These are phyloP conservation scores for Carnegiea gigantea DNA, from an alignment of 179 eudicot species.

Conservation along the genomic window DNA sequence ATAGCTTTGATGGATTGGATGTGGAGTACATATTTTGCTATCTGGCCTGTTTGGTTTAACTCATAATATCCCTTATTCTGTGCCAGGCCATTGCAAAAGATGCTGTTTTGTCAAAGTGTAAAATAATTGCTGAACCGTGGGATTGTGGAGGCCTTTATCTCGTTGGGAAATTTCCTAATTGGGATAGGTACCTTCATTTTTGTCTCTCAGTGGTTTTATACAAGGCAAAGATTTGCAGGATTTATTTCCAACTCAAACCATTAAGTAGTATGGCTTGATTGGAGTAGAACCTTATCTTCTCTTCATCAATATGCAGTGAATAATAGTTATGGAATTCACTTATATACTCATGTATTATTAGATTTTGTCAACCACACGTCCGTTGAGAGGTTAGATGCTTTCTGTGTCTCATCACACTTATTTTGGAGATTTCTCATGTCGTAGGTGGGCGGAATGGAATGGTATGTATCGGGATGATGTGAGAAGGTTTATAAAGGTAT, in stretches of 20 bases:
- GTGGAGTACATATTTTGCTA: neutral
- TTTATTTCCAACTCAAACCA: neutral
- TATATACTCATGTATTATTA: neutral
- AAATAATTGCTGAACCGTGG: slow-evolving; percentile 99
- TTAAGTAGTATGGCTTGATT: neutral
- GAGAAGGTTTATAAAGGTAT: slow-evolving; percentile 87
- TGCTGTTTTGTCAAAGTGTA: slow-evolving; percentile 67
- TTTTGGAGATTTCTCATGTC: slow-evolving; percentile 21
- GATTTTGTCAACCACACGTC: neutral
- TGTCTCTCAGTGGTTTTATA: neutral
- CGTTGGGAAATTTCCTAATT: slow-evolving; percentile 94
- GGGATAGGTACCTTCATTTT: slow-evolving; percentile 71
- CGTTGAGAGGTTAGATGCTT: slow-evolving; percentile 3
- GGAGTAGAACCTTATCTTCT: neutral
- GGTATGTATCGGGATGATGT: slow-evolving; percentile 97
- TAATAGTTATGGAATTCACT: neutral
- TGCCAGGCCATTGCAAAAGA: slow-evolving; percentile 97
- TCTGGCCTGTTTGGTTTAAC: neutral
- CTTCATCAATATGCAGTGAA: neutral
- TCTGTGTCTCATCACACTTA: neutral
- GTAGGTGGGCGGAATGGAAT: slow-evolving; percentile 99
- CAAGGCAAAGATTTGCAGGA: neutral
- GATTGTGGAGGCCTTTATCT: slow-evolving; percentile 99
- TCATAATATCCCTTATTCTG: slow-evolving; percentile 8
- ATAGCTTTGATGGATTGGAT: neutral